Percentiles rank a stretch among this genome's conserved stretches.
phyloP scores from a whole-genome alignment of 2,329 filamentous ascomycete species.

The Graphium sp. region DNA sequence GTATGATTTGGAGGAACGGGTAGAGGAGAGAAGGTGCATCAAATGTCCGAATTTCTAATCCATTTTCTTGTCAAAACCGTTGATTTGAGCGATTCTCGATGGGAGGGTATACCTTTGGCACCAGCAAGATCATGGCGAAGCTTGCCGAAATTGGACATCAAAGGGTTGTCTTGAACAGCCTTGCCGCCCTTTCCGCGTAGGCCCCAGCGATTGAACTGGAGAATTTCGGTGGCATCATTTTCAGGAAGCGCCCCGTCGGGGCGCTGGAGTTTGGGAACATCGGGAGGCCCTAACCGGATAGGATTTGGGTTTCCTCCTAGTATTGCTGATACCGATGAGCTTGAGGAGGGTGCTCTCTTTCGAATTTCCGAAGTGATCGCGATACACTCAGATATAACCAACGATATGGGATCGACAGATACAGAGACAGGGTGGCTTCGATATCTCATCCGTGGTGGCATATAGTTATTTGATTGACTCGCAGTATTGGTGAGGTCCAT shows the following conservation, averaged over 20 bases:
- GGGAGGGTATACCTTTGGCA: slow-evolving; percentile 47
- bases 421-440: slow-evolving; percentile 52
- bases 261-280: slow-evolving; percentile 8
- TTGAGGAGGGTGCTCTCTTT: slow-evolving; percentile 89
- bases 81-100: background rate
- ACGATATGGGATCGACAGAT: slow-evolving; percentile 74
- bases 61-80: slow-evolving; percentile 7
- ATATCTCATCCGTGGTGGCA: slow-evolving; percentile 35
- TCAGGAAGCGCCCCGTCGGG: slow-evolving; percentile 5
- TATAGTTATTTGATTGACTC: too few species aligned
- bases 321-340: slow-evolving; percentile 92
- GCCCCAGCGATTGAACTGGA: slow-evolving; percentile 75
- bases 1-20: slow-evolving; percentile 91
- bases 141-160: slow-evolving; percentile 88
- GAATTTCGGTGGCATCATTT: slow-evolving; percentile 33
- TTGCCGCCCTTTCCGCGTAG: slow-evolving; percentile 88
- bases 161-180: slow-evolving; percentile 91
- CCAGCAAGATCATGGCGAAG: slow-evolving; percentile 74
- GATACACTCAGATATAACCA: slow-evolving; percentile 97
- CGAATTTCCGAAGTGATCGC: slow-evolving; percentile 96
- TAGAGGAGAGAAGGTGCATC: slow-evolving; percentile 80
- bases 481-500: too few species aligned
- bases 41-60: slow-evolving; percentile 64
- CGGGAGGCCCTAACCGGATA: slow-evolving; percentile 32
- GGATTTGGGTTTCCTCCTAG: slow-evolving; percentile 58